Conservation (phyloP, 768 basidiomycete species). For the Sistotremastrum suecicum region DNA sequence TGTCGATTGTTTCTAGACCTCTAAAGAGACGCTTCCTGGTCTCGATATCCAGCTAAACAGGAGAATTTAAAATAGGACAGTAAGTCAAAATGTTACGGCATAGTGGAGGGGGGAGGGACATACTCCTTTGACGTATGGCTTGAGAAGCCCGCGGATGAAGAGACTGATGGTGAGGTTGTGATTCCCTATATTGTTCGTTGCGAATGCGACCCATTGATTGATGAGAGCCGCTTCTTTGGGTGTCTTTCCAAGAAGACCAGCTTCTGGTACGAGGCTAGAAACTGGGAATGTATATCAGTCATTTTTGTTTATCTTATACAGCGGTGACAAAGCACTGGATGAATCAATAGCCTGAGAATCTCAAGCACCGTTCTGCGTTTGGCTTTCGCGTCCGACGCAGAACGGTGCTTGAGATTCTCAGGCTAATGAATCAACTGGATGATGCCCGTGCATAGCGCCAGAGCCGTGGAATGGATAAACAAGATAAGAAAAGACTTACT, state of each 20-base stretch:
- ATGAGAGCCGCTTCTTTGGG: conserved; percentile 58
- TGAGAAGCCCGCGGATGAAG: conserved; percentile 32
- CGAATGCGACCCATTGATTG: conserved; percentile 75
- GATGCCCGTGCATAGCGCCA: no score
- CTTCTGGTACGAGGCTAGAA: conserved; percentile 59
- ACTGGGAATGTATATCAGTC: conserved; percentile 31
- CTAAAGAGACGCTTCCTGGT: conserved; percentile 39
- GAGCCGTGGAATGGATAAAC: neutral
- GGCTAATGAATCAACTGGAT: no score
- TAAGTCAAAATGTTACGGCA: no score
- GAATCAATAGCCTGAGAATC: no score
- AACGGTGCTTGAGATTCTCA: no score
- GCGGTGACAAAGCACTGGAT: no score
- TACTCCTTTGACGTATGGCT: conserved; percentile 75
- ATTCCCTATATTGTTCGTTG: conserved; percentile 46
- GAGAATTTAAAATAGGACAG: neutral
- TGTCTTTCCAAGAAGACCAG: conserved; percentile 57
- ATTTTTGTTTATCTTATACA: no score
- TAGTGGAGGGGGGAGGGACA: conserved; percentile 13
- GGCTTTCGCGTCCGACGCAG: no score
- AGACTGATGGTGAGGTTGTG: conserved; percentile 22
- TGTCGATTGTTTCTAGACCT: conserved; percentile 54
- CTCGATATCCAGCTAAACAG: conserved; percentile 40
- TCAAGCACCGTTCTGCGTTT: no score
- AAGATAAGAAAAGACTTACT: conserved; percentile 42